These are phyloP conservation scores for Backusella psychrophila DNA, from an alignment of 192 early-diverging fungal genomes.

Conservation along the genomic window DNA sequence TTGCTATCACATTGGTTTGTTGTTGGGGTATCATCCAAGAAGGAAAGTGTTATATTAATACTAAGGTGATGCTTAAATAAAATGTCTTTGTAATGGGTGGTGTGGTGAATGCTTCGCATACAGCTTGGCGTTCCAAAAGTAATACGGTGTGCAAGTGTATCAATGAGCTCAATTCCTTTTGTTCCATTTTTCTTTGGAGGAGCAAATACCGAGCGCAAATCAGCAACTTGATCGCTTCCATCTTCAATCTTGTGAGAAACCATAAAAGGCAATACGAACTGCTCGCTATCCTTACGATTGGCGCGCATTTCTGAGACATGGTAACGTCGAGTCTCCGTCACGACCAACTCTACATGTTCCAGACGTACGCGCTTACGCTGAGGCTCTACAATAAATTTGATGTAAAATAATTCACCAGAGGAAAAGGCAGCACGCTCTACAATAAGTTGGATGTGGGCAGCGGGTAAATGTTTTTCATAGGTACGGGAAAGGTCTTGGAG, in stretches of 20 bases:
- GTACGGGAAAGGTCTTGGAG: constrained; percentile 28
- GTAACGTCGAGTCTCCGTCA: constrained; percentile 22
- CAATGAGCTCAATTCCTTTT: constrained; percentile 9
- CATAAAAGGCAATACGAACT: constrained; percentile 12
- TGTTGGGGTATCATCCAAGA: not conserved
- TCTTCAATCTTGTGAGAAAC: constrained; percentile 4
- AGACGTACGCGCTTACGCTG: constrained; percentile 20
- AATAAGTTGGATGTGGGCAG: constrained; percentile 8
- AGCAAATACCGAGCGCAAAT: constrained; percentile 6
- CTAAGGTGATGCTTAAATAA: constrained; percentile 16
- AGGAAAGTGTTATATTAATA: constrained; percentile 21
- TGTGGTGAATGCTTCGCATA: constrained; percentile 18
- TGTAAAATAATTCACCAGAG: constrained; percentile 22
- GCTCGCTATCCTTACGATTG: constrained; percentile 3
- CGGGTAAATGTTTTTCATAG: constrained; percentile 18
- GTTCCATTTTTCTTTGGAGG: not conserved
- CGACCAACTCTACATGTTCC: constrained; percentile 15
- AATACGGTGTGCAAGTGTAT: constrained; percentile 23
- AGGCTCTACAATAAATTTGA: constrained; percentile 17
- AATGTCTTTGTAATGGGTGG: constrained; percentile 24
- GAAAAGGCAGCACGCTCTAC: constrained; percentile 22
- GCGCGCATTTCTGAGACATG: constrained; percentile 17
- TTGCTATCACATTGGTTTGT: not conserved
- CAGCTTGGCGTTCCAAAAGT: constrained; percentile 25
- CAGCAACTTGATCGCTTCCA: not conserved